Evolutionary conservation across 2,329 filamentous ascomycete species (phyloP), one percentile per base, ranked within the genome.

Genomic region (Hymenoscyphus fraxineus): DNA sequence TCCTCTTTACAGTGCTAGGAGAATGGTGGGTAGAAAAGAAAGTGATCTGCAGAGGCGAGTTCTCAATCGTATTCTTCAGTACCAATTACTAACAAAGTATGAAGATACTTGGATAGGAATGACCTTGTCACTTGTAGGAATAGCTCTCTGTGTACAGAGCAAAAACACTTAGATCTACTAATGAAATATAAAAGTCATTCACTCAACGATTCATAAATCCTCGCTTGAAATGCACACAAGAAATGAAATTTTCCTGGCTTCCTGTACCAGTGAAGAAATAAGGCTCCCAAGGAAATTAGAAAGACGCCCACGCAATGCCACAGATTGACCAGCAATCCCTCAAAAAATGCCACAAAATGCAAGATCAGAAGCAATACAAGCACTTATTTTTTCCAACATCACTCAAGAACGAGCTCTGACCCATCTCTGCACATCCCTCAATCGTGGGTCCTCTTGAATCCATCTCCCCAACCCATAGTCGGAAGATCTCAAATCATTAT

Each of bases 11-110:
- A 0, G 93, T 97, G 1, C 74, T 97, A 13, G 94, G 93, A 0
- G 94, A 98, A 72, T 98, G 93, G 93, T 96, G 89, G 82, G 92
- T 94, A 0, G 94, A 97, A 73, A 87, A 87, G 66, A 98, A 97
- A 76, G 90, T 93, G 1, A 96, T 98, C 67, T 91, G 88, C 70
- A 84, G 87, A 81, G 86, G 91, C 93, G 79, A 73, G 84, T 78
- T 51, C 61, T 22, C 32, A 39, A 54, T 44, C 59, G 63, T 44
- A 12, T 10, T 38, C 19, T 41, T 41, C 51, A 16, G 19, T 41
- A 40, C 61, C 16, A 57, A 66, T 64, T 41, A 66, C 58, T 59
- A 35, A 38, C 32, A 51, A 12, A 41, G 5, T 47, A 47, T 39
- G 40, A 67, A 92, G 92, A 94, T 76, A 96, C 92, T 0, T 92